Percentiles rank a stretch among this genome's conserved stretches.
Conservation (phyloP, 116 monocot species). For the Papilionanthe hybrid region DNA sequence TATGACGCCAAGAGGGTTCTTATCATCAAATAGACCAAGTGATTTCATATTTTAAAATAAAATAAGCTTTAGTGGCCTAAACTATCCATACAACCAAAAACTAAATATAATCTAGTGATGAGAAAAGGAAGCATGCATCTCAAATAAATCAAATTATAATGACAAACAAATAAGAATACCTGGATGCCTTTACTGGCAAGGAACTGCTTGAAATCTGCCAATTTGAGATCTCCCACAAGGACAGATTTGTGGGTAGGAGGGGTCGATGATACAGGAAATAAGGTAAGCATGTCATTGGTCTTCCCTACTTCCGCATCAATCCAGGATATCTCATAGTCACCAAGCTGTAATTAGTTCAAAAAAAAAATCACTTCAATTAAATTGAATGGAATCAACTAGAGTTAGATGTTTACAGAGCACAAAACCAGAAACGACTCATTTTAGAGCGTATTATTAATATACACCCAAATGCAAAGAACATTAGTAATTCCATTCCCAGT, state of each 20-base stretch:
- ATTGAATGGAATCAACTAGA: neutral
- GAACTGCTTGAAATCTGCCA: conserved; percentile 96
- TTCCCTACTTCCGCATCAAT: conserved; percentile 75
- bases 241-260: conserved; percentile 84
- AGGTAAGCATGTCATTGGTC: conserved; percentile 54
- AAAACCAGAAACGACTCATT: neutral
- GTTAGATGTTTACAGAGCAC: neutral
- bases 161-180: conserved; percentile 29
- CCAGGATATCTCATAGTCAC: conserved; percentile 93
- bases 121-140: neutral
- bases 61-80: neutral
- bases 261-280: conserved; percentile 67
- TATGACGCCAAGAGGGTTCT: too few species aligned
- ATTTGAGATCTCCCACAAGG: conserved; percentile 86
- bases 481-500: neutral
- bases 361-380: too few species aligned
- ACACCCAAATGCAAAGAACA: neutral
- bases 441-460: neutral
- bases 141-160: neutral
- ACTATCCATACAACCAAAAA: neutral
- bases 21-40: too few species aligned
- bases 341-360: conserved; percentile 48
- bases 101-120: neutral
- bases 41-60: too few species aligned
- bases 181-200: conserved; percentile 80